Evolutionary conservation across 2,329 filamentous ascomycete species (phyloP).

Genomic region (Pseudogymnoascus sp.): DNA sequence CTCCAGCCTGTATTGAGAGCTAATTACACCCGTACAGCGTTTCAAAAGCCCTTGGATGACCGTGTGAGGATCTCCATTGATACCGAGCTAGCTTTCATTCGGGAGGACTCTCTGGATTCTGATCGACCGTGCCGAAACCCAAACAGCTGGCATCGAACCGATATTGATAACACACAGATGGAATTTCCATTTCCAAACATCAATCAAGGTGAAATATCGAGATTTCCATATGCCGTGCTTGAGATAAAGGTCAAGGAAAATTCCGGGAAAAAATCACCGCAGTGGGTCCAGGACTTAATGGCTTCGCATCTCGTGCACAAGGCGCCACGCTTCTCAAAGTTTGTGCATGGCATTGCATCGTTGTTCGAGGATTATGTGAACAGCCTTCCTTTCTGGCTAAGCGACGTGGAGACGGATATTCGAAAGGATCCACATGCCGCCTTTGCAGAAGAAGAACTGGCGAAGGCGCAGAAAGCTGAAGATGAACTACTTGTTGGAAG

Average conservation of each 20-base stretch:
- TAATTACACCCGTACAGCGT: conserved; percentile 89
- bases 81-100: conserved; percentile 82
- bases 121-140: conserved; percentile 85
- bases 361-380: conserved; percentile 96
- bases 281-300: conserved; percentile 90
- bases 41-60: conserved; percentile 90
- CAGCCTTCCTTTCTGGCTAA: conserved; percentile 91
- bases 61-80: conserved; percentile 88
- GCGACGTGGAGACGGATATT: conserved; percentile 86
- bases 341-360: conserved; percentile 83
- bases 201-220: conserved; percentile 81
- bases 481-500: conserved; percentile 86
- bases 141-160: conserved; percentile 79
- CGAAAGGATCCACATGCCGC: conserved; percentile 83
- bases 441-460: conserved; percentile 85
- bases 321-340: conserved; percentile 89
- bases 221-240: conserved; percentile 83
- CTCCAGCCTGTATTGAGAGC: conserved; percentile 81
- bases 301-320: conserved; percentile 85
- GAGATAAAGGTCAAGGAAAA: conserved; percentile 83
- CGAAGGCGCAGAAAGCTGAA: conserved; percentile 70
- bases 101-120: conserved; percentile 65
- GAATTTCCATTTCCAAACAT: conserved; percentile 81
- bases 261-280: conserved; percentile 56
- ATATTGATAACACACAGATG: conserved; percentile 78